A percentile compares a stretch with the other conserved stretches of the same genome.
These are phyloP conservation scores for Lachnellula hyalina DNA, from an alignment of 2,329 filamentous ascomycete species.

Conservation along the genomic window DNA sequence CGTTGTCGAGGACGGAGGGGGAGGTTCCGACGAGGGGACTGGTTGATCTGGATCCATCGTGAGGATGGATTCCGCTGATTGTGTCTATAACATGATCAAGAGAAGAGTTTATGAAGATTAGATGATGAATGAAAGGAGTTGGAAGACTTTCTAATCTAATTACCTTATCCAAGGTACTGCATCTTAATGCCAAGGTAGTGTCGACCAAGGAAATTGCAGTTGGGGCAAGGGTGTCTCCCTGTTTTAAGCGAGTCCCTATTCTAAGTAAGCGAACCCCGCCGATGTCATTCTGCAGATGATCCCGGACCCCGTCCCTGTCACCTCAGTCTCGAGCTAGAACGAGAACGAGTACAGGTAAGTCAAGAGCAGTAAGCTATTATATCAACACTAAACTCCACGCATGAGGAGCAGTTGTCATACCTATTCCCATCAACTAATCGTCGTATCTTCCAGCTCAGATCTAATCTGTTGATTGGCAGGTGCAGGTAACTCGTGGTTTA, in stretches of 20 bases:
- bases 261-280: background rate
- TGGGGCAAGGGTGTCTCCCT: background rate
- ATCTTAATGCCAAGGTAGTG: background rate
- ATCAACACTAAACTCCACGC: no score
- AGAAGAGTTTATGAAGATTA: background rate
- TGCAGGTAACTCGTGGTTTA: no score
- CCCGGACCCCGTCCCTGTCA: background rate
- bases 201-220: background rate
- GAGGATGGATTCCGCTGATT: background rate
- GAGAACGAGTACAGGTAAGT: no score
- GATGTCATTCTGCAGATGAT: conserved; percentile 10
- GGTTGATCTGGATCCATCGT: conserved; percentile 7
- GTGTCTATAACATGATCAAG: background rate
- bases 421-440: no score
- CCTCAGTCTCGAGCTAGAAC: no score
- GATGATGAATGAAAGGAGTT: background rate
- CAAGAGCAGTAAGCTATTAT: no score
- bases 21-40: conserved; percentile 8
- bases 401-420: no score
- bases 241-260: background rate
- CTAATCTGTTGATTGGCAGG: no score
- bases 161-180: no score
- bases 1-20: conserved; percentile 10
- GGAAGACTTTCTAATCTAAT: background rate
- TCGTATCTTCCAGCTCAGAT: no score